Evolutionary conservation across 805 yeast species (phyloP).

Genomic region (Blastobotrys peoriensis): DNA sequence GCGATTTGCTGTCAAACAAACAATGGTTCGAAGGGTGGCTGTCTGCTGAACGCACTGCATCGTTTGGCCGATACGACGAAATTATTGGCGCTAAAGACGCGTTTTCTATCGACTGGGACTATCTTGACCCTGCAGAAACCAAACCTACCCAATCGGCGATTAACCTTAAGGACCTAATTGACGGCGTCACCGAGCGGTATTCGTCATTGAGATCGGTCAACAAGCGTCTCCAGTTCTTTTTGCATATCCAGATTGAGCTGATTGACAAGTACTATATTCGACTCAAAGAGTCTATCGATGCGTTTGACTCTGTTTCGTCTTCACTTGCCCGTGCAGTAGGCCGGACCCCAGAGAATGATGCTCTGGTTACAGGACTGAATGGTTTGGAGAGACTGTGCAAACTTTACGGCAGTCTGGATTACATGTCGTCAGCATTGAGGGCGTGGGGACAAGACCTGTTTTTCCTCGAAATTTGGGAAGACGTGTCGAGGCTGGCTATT

Average conservation of each 20-base stretch:
- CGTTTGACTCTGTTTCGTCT: constrained; percentile 38
- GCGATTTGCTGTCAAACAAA: constrained; percentile 21
- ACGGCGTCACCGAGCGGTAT: constrained; percentile 51
- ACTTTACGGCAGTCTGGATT: constrained; percentile 34
- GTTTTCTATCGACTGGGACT: constrained; percentile 55
- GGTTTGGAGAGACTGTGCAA: constrained; percentile 40
- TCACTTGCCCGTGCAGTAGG: constrained; percentile 32
- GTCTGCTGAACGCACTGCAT: constrained; percentile 39
- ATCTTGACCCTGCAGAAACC: constrained; percentile 35
- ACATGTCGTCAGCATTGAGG: constrained; percentile 34
- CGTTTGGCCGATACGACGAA: constrained; percentile 46
- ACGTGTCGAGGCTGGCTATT: constrained; percentile 24
- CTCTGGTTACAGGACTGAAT: constrained; percentile 27
- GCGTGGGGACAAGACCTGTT: constrained; percentile 40
- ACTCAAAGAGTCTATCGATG: constrained; percentile 37
- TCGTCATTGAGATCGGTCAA: constrained; percentile 38
- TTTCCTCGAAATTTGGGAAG: constrained; percentile 40
- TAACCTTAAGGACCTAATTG: constrained; percentile 50
- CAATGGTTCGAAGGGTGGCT: constrained; percentile 46
- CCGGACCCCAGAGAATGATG: constrained; percentile 26
- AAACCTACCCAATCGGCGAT: constrained; percentile 62
- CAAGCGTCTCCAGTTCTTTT: constrained; percentile 50
- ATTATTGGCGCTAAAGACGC: constrained; percentile 44
- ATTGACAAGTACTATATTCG: constrained; percentile 46
- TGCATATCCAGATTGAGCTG: constrained; percentile 52